Conservation (phyloP, 2,329 filamentous ascomycete species). For the Huntiella decipiens region DNA sequence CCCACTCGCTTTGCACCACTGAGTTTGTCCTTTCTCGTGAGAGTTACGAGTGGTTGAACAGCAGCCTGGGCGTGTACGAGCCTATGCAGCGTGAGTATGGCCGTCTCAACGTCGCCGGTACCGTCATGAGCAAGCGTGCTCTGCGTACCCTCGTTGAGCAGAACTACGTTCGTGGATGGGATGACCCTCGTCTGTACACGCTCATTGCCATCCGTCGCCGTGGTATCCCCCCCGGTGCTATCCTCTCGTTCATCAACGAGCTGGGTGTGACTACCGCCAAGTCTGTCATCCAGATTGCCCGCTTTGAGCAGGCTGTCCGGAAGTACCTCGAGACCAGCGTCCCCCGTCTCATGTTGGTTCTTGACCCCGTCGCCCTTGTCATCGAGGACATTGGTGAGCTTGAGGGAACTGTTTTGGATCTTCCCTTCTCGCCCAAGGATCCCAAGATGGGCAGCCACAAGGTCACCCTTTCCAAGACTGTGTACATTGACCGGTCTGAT, state of each 20-base stretch:
- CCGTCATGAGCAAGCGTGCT: slow-evolving; percentile 71
- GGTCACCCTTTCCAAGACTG: slow-evolving; percentile 48
- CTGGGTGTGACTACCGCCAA: slow-evolving; percentile 73
- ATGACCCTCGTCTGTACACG: slow-evolving; percentile 80
- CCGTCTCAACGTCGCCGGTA: slow-evolving; percentile 52
- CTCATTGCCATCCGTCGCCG: slow-evolving; percentile 66
- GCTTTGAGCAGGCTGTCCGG: slow-evolving; percentile 73
- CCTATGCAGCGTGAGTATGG: slow-evolving; percentile 84
- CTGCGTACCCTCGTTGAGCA: slow-evolving; percentile 62
- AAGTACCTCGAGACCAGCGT: slow-evolving; percentile 77
- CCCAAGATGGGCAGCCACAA: slow-evolving; percentile 43
- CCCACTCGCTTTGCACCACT: slow-evolving; percentile 81
- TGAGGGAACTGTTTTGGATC: slow-evolving; percentile 38
- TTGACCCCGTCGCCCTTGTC: slow-evolving; percentile 66
- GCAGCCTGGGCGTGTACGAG: slow-evolving; percentile 62
- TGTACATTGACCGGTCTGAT: slow-evolving; percentile 72
- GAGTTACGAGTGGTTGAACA: slow-evolving; percentile 81
- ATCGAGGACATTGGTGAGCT: slow-evolving; percentile 62
- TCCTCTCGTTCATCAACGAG: slow-evolving; percentile 78
- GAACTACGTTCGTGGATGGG: slow-evolving; percentile 68
- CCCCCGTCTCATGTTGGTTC: slow-evolving; percentile 71
- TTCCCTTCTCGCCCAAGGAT: slow-evolving; percentile 73
- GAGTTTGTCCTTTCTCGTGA: slow-evolving; percentile 74
- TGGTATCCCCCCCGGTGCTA: slow-evolving; percentile 72
- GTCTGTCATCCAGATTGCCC: slow-evolving; percentile 58